Evolutionary conservation across 805 yeast species (phyloP).

Genomic region (Yamadazyma sp.): DNA sequence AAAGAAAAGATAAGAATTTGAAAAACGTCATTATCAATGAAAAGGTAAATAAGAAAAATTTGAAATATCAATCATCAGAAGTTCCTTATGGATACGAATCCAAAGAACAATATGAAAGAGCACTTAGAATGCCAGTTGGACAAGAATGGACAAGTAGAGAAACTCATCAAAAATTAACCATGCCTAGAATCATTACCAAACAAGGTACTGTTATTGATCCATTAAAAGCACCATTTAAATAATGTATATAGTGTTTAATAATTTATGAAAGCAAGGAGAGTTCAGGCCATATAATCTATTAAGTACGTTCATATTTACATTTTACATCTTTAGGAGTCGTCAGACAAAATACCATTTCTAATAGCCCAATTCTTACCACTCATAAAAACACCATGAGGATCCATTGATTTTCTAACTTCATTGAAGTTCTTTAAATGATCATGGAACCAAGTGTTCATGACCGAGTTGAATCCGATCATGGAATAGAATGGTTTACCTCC

Average conservation of each 20-base stretch:
- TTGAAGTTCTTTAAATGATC: constrained; percentile 61
- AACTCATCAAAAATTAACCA: constrained; percentile 81
- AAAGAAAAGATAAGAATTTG: constrained; percentile 74
- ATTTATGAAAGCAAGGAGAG: background rate
- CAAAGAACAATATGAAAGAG: constrained; percentile 90
- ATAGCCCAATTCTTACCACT: constrained; percentile 77
- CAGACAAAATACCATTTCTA: constrained; percentile 68
- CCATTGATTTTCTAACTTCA: constrained; percentile 60
- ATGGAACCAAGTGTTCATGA: constrained; percentile 78
- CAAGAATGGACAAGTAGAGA: constrained; percentile 93
- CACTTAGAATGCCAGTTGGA: constrained; percentile 93
- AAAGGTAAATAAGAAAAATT: constrained; percentile 74
- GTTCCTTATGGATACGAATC: constrained; percentile 95
- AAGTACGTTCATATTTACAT: too few relatives aligned
- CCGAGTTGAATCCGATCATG: constrained; percentile 75
- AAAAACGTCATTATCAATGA: constrained; percentile 89
- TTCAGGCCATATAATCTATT: constrained; percentile 1
- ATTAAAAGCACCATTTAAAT: constrained; percentile 77
- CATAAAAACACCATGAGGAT: constrained; percentile 79
- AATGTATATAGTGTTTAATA: too few relatives aligned
- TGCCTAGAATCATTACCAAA: constrained; percentile 83
- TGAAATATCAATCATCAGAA: constrained; percentile 81
- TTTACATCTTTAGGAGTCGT: too few relatives aligned
- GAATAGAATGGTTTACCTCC: constrained; percentile 55
- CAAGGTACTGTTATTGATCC: constrained; percentile 92